These are phyloP conservation scores for Aspergillus viridinutans DNA, from an alignment of 2,329 filamentous ascomycete genomes.

Conservation along the genomic window DNA sequence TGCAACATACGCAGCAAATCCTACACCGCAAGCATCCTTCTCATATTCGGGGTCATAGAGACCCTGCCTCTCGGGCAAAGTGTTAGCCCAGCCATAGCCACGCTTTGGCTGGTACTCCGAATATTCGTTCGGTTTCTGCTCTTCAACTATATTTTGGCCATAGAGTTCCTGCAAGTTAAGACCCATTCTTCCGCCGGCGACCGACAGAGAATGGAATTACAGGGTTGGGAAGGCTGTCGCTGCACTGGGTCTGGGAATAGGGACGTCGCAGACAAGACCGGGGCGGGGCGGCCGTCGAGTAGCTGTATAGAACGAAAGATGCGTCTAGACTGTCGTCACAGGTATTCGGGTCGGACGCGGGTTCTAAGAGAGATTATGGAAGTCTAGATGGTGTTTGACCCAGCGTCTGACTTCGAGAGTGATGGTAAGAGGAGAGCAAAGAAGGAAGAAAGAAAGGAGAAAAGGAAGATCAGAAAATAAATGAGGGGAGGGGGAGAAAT, in stretches of 20 bases:
- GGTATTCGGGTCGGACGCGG: slow-evolving; percentile 13
- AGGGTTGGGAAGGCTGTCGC: slow-evolving; percentile 13
- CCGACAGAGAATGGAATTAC: slow-evolving; percentile 38
- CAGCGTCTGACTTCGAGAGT: slow-evolving; percentile 16
- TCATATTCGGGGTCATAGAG: slow-evolving; percentile 94
- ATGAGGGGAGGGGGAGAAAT: slow-evolving; percentile 15
- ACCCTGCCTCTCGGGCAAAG: slow-evolving; percentile 96
- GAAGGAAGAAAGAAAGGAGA: slow-evolving; percentile 8
- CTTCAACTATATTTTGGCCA: slow-evolving; percentile 44
- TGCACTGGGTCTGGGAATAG: slow-evolving; percentile 7
- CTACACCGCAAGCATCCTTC: slow-evolving; percentile 99
- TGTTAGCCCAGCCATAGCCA: slow-evolving; percentile 89
- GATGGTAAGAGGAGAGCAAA: slow-evolving; percentile 5
- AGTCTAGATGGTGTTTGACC: slow-evolving; percentile 11
- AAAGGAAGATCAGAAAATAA: slow-evolving; percentile 12
- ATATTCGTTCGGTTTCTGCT: slow-evolving; percentile 43
- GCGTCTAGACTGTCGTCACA: slow-evolving; percentile 23
- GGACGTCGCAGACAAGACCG: slow-evolving; percentile 17
- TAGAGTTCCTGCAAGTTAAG: slow-evolving; percentile 46
- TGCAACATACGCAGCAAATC: slow-evolving; percentile 82
- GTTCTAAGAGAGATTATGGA: slow-evolving; percentile 9
- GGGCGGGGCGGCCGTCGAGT: slow-evolving; percentile 12
- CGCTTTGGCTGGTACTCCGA: slow-evolving; percentile 53
- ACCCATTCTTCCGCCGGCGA: slow-evolving; percentile 48
- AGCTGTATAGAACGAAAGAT: slow-evolving; percentile 13